A percentile compares a stretch with the other conserved stretches of the same genome.
Conservation (phyloP, 805 yeast genomes). For the Kodamaea laetipori region DNA sequence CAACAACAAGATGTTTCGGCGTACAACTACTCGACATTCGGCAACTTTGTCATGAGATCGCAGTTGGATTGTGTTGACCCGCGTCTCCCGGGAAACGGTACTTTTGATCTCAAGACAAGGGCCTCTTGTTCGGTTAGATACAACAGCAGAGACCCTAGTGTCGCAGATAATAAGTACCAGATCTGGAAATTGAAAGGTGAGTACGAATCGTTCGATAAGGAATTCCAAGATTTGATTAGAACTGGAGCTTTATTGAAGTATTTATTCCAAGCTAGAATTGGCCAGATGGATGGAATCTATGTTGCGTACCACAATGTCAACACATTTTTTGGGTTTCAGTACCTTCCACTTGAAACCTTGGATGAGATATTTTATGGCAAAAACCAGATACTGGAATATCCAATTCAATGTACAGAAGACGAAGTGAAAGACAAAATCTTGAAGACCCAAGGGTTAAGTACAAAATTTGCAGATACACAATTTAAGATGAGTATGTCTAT, state of each 20-base stretch:
- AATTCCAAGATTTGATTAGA: constrained; percentile 70
- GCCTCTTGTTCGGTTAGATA: constrained; percentile 86
- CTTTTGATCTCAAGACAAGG: constrained; percentile 88
- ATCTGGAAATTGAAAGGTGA: constrained; percentile 61
- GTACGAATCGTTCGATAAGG: constrained; percentile 82
- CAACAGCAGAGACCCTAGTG: constrained; percentile 64
- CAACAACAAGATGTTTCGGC: constrained; percentile 20
- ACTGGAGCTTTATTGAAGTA: constrained; percentile 79
- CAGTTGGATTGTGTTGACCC: constrained; percentile 84
- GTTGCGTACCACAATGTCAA: constrained; percentile 86
- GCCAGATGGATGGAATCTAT: constrained; percentile 95
- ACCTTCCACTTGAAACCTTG: constrained; percentile 71
- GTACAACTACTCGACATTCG: constrained; percentile 74
- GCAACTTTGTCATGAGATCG: constrained; percentile 78
- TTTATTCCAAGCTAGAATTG: constrained; percentile 88
- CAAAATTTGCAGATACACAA: constrained; percentile 64
- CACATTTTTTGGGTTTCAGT: constrained; percentile 86
- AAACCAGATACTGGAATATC: constrained; percentile 15
- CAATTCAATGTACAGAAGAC: constrained; percentile 13
- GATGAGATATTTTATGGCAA: constrained; percentile 48
- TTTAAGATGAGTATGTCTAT: constrained; percentile 45
- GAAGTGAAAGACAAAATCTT: constrained; percentile 3
- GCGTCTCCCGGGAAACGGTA: constrained; percentile 84
- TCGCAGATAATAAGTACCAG: constrained; percentile 63
- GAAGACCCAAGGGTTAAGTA: constrained; percentile 36